Evolutionary conservation across 2,329 filamentous ascomycete species (phyloP).

Genomic region (Diaporthe ilicicola): DNA sequence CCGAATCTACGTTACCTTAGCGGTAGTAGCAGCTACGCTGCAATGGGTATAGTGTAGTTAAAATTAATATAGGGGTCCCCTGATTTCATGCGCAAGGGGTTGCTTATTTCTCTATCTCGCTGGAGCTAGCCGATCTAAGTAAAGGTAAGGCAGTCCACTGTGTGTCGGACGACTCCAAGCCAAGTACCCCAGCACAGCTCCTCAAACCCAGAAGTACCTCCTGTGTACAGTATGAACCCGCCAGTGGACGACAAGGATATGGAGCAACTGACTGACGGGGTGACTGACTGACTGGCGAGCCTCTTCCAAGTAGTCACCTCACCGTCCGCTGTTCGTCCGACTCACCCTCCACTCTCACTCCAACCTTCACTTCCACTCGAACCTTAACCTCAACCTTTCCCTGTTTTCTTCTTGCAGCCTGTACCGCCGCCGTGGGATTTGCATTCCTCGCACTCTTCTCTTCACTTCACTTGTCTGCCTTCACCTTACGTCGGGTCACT

Average conservation of each 20-base stretch:
- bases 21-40: too few species aligned
- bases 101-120: too few species aligned
- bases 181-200: background rate
- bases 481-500: slow-evolving; percentile 10
- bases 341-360: slow-evolving; percentile 22
- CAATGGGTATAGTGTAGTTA: too few species aligned
- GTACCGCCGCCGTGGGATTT: slow-evolving; percentile 12
- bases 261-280: background rate
- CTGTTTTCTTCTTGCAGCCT: slow-evolving; percentile 17
- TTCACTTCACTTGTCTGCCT: background rate
- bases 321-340: slow-evolving; percentile 25
- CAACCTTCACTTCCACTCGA: slow-evolving; percentile 14
- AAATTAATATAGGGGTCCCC: too few species aligned
- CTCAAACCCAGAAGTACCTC: background rate
- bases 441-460: slow-evolving; percentile 14
- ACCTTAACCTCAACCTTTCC: slow-evolving; percentile 8
- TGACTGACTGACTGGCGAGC: background rate
- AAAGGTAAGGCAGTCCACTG: background rate
- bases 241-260: background rate
- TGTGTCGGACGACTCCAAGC: background rate
- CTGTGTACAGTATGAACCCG: background rate
- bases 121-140: slow-evolving; percentile 11
- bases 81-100: too few species aligned
- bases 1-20: too few species aligned
- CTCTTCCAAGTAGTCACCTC: slow-evolving; percentile 25